Conservation (phyloP, 805 yeast genomes). For the Suhomyces emberorum region DNA sequence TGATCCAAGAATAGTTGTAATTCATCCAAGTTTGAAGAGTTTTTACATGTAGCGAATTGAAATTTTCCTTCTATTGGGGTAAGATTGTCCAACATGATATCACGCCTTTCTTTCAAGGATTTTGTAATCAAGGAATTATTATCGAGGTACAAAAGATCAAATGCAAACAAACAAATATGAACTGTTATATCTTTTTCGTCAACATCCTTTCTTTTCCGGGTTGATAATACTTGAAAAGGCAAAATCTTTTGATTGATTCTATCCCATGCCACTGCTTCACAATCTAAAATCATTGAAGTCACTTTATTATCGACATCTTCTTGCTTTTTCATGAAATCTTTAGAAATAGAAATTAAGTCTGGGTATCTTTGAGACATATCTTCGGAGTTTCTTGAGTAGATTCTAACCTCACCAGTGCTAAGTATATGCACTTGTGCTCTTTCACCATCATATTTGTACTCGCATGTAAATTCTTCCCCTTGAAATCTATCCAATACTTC, state of each 20-base stretch:
- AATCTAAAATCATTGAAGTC: slow-evolving; percentile 71
- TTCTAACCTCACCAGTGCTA: slow-evolving; percentile 60
- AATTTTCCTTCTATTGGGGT: slow-evolving; percentile 70
- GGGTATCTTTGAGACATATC: slow-evolving; percentile 97
- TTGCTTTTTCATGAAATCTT: slow-evolving; percentile 48
- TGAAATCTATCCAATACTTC: slow-evolving; percentile 89
- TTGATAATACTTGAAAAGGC: slow-evolving; percentile 90
- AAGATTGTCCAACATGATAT: slow-evolving; percentile 53
- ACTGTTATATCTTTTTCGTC: slow-evolving; percentile 84
- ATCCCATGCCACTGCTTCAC: slow-evolving; percentile 99
- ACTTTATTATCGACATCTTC: neutral
- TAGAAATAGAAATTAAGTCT: slow-evolving; percentile 70
- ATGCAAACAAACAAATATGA: slow-evolving; percentile 87
- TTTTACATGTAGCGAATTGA: slow-evolving; percentile 71
- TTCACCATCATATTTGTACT: slow-evolving; percentile 97
- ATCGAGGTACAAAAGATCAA: slow-evolving; percentile 77
- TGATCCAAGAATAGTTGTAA: slow-evolving; percentile 83
- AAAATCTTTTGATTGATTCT: slow-evolving; percentile 68
- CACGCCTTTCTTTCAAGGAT: slow-evolving; percentile 69
- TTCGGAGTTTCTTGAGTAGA: slow-evolving; percentile 93
- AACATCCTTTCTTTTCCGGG: slow-evolving; percentile 93
- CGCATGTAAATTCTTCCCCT: slow-evolving; percentile 85
- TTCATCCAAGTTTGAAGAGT: slow-evolving; percentile 68
- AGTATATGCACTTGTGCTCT: slow-evolving; percentile 90
- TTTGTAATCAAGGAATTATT: slow-evolving; percentile 66